phyloP scores from a whole-genome alignment of 169 alveolate species.

The Plasmodium reichenowi region DNA sequence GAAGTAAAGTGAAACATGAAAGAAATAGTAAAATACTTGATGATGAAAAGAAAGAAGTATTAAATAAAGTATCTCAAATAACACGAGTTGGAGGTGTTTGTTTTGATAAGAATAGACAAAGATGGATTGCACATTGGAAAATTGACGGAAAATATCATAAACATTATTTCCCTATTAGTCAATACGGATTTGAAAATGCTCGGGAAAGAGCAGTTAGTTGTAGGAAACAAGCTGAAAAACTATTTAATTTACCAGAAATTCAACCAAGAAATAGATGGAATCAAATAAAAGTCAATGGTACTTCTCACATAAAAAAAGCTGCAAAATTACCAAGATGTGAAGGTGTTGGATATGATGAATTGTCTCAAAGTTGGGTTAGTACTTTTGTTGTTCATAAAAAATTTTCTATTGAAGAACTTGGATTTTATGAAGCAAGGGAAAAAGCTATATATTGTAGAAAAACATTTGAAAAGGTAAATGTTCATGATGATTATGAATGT shows the following conservation, averaged over 20 bases:
- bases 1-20: conserved; percentile 53
- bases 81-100: conserved; percentile 76
- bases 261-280: conserved; percentile 77
- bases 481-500: conserved; percentile 50
- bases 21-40: conserved; percentile 45
- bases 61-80: conserved; percentile 70
- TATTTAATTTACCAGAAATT: conserved; percentile 63
- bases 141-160: conserved; percentile 74
- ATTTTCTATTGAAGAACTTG: conserved; percentile 64
- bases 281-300: conserved; percentile 53
- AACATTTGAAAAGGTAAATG: conserved; percentile 56
- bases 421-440: conserved; percentile 70
- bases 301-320: conserved; percentile 60
- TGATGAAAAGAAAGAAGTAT: conserved; percentile 72
- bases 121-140: conserved; percentile 77
- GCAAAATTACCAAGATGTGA: conserved; percentile 73
- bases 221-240: conserved; percentile 75
- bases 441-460: conserved; percentile 70
- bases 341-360: conserved; percentile 75
- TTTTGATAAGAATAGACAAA: conserved; percentile 74
- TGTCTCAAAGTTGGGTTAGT: conserved; percentile 75
- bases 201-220: conserved; percentile 70
- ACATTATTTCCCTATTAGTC: conserved; percentile 75
- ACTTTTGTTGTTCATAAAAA: conserved; percentile 76
- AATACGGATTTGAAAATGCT: conserved; percentile 73